Percentiles rank a stretch among this genome's conserved stretches.
These are phyloP conservation scores for Lentinula lateritia DNA, from an alignment of 768 basidiomycete species.

Conservation along the genomic window DNA sequence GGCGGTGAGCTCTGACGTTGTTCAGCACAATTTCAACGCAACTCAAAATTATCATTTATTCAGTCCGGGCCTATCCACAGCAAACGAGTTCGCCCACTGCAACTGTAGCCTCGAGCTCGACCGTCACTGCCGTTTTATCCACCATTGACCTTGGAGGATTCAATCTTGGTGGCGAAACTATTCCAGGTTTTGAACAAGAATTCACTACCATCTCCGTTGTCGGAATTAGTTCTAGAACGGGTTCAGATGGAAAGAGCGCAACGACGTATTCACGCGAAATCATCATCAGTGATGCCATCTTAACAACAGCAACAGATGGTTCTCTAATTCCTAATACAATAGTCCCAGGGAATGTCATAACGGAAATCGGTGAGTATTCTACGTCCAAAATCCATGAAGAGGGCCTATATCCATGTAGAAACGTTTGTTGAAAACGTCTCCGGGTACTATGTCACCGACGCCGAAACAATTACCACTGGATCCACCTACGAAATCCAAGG, in stretches of 20 bases:
- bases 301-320: not conserved
- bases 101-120: not conserved
- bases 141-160: not conserved
- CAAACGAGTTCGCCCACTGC: not conserved
- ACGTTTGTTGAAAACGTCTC: conserved; percentile 1
- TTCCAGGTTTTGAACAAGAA: not conserved
- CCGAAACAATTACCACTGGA: not conserved
- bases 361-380: not conserved
- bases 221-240: not conserved
- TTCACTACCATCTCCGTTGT: not conserved
- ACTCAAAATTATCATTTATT: not conserved
- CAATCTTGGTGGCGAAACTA: not conserved
- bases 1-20: not conserved
- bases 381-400: not conserved
- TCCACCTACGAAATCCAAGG: not conserved
- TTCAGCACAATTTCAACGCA: not conserved
- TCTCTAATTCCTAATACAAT: not conserved
- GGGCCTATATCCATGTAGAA: not conserved
- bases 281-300: not conserved
- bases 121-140: not conserved
- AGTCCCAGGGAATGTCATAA: not conserved
- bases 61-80: not conserved
- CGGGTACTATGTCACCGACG: not conserved
- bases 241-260: not conserved
- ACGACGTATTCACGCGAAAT: not conserved